phyloP scores from a whole-genome alignment of 306 rosid genomes.

The Vicia faba region DNA sequence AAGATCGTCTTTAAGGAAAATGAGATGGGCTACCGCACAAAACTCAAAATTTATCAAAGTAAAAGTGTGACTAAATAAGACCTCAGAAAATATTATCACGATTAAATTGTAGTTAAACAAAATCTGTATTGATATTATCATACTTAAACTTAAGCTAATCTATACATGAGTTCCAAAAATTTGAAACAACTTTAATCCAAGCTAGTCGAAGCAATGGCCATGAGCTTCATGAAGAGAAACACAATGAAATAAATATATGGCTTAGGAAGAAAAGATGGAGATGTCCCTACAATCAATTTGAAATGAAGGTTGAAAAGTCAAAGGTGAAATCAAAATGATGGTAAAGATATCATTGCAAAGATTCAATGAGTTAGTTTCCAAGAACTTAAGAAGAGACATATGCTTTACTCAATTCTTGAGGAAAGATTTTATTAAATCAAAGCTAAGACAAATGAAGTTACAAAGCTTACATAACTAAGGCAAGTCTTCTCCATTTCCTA shows the following conservation, averaged over 20 bases:
- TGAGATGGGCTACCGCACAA: too few relatives aligned
- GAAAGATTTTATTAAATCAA: not conserved
- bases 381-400: not conserved
- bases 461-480: not conserved
- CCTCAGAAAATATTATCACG: too few relatives aligned
- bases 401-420: not conserved
- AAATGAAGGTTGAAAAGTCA: not conserved
- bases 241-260: not conserved
- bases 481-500: not conserved
- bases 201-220: not conserved
- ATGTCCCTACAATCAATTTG: not conserved
- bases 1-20: too few relatives aligned
- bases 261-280: not conserved
- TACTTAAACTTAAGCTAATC: too few relatives aligned
- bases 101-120: too few relatives aligned
- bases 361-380: not conserved
- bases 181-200: not conserved
- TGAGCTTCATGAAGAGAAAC: not conserved
- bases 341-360: not conserved
- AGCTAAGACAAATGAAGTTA: not conserved
- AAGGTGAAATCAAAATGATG: not conserved
- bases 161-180: too few relatives aligned
- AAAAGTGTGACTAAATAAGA: too few relatives aligned
- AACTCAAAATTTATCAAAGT: too few relatives aligned
- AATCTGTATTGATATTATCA: too few relatives aligned